A percentile compares a stretch with the other conserved stretches of the same genome.
Evolutionary conservation across 2,329 filamentous ascomycete species (phyloP).

Genomic region (Penicillium psychrosexuale): DNA sequence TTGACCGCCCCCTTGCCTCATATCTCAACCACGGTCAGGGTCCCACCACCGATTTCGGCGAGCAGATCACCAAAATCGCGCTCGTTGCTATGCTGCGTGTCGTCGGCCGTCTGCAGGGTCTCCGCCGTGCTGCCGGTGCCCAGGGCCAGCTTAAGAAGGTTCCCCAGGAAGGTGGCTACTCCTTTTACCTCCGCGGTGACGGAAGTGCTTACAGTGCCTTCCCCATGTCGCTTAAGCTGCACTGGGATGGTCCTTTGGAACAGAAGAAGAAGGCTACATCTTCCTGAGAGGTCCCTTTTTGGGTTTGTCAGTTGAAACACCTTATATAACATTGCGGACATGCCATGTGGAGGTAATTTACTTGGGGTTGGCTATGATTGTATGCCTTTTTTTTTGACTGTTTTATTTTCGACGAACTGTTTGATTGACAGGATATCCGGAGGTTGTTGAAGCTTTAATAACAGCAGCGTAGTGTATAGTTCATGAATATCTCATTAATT

Average conservation of each 20-base stretch:
- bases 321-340: background rate
- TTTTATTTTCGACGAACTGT: slow-evolving; percentile 14
- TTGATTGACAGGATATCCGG: slow-evolving; percentile 23
- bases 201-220: slow-evolving; percentile 57
- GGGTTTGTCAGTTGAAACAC: background rate
- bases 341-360: background rate
- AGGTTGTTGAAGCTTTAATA: slow-evolving; percentile 15
- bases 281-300: background rate
- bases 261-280: slow-evolving; percentile 17
- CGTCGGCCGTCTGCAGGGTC: slow-evolving; percentile 58
- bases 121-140: slow-evolving; percentile 60
- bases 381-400: slow-evolving; percentile 6
- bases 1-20: slow-evolving; percentile 59
- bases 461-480: slow-evolving; percentile 17
- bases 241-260: slow-evolving; percentile 39
- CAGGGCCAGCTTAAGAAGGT: slow-evolving; percentile 69
- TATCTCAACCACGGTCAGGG: slow-evolving; percentile 66
- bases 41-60: slow-evolving; percentile 61
- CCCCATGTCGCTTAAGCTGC: slow-evolving; percentile 47
- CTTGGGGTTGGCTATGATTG: slow-evolving; percentile 10
- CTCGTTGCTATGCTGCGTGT: slow-evolving; percentile 67
- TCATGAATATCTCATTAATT: background rate
- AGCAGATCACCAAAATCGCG: slow-evolving; percentile 58
- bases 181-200: slow-evolving; percentile 64
- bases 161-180: slow-evolving; percentile 53